These are phyloP conservation scores for Pichia sp. DNA, from an alignment of 1,139 yeast species.

Conservation along the genomic window DNA sequence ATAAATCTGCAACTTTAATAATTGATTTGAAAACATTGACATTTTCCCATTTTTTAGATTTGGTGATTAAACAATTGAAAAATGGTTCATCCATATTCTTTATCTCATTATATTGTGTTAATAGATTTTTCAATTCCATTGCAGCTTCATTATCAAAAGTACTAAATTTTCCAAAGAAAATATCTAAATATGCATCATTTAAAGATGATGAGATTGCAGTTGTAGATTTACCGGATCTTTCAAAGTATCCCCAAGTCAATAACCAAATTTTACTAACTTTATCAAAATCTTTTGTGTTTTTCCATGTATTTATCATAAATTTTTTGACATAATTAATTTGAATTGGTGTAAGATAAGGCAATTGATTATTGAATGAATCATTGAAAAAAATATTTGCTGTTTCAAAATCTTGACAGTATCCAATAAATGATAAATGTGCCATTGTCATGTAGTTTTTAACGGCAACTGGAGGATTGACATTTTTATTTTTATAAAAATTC, in stretches of 20 bases:
- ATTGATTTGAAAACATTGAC: slow-evolving; percentile 58
- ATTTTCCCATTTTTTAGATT: slow-evolving; percentile 63
- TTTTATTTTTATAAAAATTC: slow-evolving; percentile 21
- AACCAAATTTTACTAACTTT: slow-evolving; percentile 59
- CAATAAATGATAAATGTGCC: slow-evolving; percentile 73
- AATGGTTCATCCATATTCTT: slow-evolving; percentile 68
- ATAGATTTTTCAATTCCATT: slow-evolving; percentile 48
- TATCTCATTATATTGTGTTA: slow-evolving; percentile 50
- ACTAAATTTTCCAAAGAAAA: slow-evolving; percentile 59
- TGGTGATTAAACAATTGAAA: slow-evolving; percentile 68
- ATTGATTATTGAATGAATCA: slow-evolving; percentile 54
- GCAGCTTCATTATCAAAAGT: slow-evolving; percentile 52
- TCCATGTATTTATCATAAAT: slow-evolving; percentile 59
- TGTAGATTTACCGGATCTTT: slow-evolving; percentile 44
- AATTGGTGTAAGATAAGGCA: slow-evolving; percentile 65
- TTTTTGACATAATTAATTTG: slow-evolving; percentile 72
- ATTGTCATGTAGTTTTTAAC: slow-evolving; percentile 45
- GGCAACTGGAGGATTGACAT: slow-evolving; percentile 19
- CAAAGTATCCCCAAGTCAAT: slow-evolving; percentile 51
- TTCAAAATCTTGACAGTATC: slow-evolving; percentile 65
- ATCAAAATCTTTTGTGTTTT: slow-evolving; percentile 48
- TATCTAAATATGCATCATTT: slow-evolving; percentile 61
- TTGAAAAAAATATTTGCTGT: slow-evolving; percentile 71
- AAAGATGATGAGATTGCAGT: slow-evolving; percentile 60
- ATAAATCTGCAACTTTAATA: slow-evolving; percentile 53